Base-by-base conservation (phyloP, 352 stramenopile species). In the Phytophthora pinifolia region DNA sequence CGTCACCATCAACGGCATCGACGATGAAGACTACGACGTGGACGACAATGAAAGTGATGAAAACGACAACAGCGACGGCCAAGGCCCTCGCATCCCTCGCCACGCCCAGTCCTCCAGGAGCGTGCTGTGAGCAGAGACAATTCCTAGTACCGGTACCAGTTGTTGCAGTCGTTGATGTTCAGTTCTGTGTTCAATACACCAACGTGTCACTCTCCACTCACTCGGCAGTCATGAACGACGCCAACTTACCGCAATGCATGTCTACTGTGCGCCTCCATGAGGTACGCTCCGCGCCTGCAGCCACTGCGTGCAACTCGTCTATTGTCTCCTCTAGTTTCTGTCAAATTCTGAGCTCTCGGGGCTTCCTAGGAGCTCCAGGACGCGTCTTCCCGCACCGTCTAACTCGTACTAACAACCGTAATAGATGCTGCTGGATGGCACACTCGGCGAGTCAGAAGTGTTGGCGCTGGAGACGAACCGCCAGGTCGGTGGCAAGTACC, bases 231-330 rank as follows among this genome's bases (percentile, higher is more conserved):
- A 81, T 79, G 65, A 68, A 61, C 52, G 69, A 76, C 32, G 49
- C 62, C 32, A 65, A 47, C 36, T 73, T 86, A 50, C 79, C 81
- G 7, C 75, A 87, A 58, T 92, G 79, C 50, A 31, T 82, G 25
- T 63, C 73, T 22, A 79, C 66, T 46, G 38, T 88, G 65, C 76
- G 74, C 58, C 69, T 92, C 54, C 76, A 89, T 29, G 70, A 88
- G 75, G 81, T 92, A 45, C 46, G 54, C 22, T 38, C 30, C 4
- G 20, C 13, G 9, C 13, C 38, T 50, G 18, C 32, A 43, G n/a
- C 6, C 31, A 29, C 17, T 39, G 20, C 25, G 15, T 32, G 3
- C 38, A 32, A 13, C 31, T 52, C 6, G n/a, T 12, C 10, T 36
- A 39, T 7, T 22, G 29, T 58, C 31, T 44, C 48, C 10, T 42